Evolutionary conservation across 208 protist genomes (phyloP), one percentile per base, ranked within the genome.

Genomic region (Phytomonas serpens): DNA sequence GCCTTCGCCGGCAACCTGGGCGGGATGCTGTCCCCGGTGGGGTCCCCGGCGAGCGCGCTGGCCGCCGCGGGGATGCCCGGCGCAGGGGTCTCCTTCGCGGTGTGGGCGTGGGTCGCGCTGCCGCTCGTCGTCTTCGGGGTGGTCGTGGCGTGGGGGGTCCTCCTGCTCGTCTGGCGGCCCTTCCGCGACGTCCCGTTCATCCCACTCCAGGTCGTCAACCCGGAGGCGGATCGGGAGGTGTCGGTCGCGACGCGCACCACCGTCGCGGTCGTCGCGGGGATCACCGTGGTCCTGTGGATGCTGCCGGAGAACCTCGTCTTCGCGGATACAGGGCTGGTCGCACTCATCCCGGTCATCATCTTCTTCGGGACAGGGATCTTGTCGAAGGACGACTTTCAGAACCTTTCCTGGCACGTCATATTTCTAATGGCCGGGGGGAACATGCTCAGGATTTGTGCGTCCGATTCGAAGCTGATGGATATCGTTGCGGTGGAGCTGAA

Each of bases 1-100:
- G 95, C 95, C 61, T 94, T 97, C 72, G 83, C 93, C 19, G 97
- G 95, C 79, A 97, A 98, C 77, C 77, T 98, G 38, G 95, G 93
- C n/a, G 95, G 95, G 29, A 98, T 98, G 95, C 84, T 97, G 30
- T 97, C 92, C 0, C 96, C 96, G 30, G 97, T 98, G 66, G 93
- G 94, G 9, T 97, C 93, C 10, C 96, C 96, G 64, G 94, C 98
- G 83, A 98, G 97, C 82, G 95, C 93, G 19, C 85, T 97, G 10
- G 90, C 93, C n/a, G 84, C 97, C 61, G 82, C 80, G 9, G 81
- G 85, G 29, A 83, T 97, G 69, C 16, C 47, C 19, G 88, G 90
- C 72, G 83, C 90, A 67, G 83, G 87, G 33, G 83, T 98, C 4
- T 88, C 83, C 32, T 98, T 98, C 71, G 79, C 83, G 23, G 61